A percentile compares a stretch with the other conserved stretches of the same genome.
phyloP scores from a whole-genome alignment of 768 basidiomycete genomes.

The Suillus clintonianus region DNA sequence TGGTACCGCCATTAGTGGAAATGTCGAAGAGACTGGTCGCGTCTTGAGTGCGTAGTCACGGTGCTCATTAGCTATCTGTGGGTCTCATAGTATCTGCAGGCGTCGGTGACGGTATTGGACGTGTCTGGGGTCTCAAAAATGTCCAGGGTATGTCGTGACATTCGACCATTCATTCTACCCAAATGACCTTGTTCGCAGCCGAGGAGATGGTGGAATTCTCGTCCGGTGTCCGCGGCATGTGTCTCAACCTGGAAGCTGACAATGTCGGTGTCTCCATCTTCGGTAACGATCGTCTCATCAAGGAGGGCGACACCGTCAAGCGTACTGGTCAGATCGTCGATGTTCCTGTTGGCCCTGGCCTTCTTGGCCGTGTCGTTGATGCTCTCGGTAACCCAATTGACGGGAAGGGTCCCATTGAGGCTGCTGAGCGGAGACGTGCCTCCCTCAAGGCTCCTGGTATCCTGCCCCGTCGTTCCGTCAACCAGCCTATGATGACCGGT shows the following conservation, averaged over 20 bases:
- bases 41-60: slow-evolving; percentile 78
- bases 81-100: slow-evolving; percentile 46
- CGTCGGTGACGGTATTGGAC: slow-evolving; percentile 99
- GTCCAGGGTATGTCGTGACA: slow-evolving; percentile 75
- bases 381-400: slow-evolving; percentile 99
- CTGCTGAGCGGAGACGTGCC: slow-evolving; percentile 93
- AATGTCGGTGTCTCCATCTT: slow-evolving; percentile 99
- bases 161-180: not conserved
- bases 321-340: slow-evolving; percentile 99
- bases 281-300: slow-evolving; percentile 96
- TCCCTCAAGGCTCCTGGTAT: slow-evolving; percentile 99
- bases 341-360: slow-evolving; percentile 95
- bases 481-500: slow-evolving; percentile 99
- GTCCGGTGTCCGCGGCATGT: slow-evolving; percentile 99
- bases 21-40: slow-evolving; percentile 99
- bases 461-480: slow-evolving; percentile 97
- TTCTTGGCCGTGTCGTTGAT: slow-evolving; percentile 99
- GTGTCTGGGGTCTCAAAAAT: slow-evolving; percentile 98
- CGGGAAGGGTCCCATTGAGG: slow-evolving; percentile 96
- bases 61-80: not conserved
- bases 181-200: slow-evolving; percentile 45
- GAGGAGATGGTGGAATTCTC: slow-evolving; percentile 99
- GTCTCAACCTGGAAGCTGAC: slow-evolving; percentile 99
- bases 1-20: slow-evolving; percentile 85
- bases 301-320: slow-evolving; percentile 99